Conservation (phyloP, 257 asterid species). For the Penstemon barbatus region DNA sequence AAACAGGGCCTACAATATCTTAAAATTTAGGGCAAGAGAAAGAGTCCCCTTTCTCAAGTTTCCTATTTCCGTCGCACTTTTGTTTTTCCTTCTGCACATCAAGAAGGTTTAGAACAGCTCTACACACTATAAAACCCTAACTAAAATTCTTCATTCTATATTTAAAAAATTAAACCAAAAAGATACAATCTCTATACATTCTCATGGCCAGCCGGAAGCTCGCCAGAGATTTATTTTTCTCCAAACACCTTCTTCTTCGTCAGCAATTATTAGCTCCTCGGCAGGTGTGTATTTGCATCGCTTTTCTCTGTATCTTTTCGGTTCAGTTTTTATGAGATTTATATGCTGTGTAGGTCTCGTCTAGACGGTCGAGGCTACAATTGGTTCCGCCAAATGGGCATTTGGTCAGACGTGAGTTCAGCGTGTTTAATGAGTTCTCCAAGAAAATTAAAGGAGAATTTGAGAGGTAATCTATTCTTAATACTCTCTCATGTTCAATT, state of each 20-base stretch:
- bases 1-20: slow-evolving; percentile 15
- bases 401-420: slow-evolving; percentile 56
- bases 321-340: not conserved
- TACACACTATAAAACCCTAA: slow-evolving; percentile 21
- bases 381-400: slow-evolving; percentile 37
- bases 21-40: slow-evolving; percentile 20
- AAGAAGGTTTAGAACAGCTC: not conserved
- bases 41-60: slow-evolving; percentile 23
- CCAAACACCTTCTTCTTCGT: slow-evolving; percentile 45
- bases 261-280: slow-evolving; percentile 42
- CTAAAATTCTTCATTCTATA: not conserved
- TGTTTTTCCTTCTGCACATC: not conserved
- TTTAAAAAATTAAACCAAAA: not conserved
- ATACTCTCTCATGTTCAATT: not conserved
- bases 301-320: not conserved
- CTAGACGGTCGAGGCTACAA: slow-evolving; percentile 35
- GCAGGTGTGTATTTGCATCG: slow-evolving; percentile 37
- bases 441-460: slow-evolving; percentile 69
- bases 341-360: slow-evolving; percentile 34
- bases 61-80: not conserved
- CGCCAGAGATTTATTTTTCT: slow-evolving; percentile 58
- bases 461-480: slow-evolving; percentile 39
- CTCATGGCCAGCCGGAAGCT: slow-evolving; percentile 69
- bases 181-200: slow-evolving; percentile 1
- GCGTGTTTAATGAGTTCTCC: slow-evolving; percentile 73